These are phyloP conservation scores for Gracilaria domingensis DNA, from an alignment of 23 red algal species.

Conservation along the genomic window DNA sequence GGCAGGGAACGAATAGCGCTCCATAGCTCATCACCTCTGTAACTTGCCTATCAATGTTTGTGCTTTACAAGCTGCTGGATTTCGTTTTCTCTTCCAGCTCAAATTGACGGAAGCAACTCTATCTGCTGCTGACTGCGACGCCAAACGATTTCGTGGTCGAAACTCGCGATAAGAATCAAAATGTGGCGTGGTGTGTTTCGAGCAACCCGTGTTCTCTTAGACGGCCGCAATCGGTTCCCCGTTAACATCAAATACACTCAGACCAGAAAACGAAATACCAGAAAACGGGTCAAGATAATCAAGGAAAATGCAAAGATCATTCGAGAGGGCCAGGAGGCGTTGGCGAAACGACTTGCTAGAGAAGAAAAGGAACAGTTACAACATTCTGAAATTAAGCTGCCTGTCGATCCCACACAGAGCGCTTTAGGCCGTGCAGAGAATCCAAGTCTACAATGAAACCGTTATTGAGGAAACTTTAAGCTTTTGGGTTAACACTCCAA, in stretches of 20 bases:
- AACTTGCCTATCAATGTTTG: background rate
- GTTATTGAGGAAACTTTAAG: background rate
- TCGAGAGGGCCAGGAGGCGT: conserved; percentile 58
- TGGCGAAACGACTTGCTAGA: conserved; percentile 19
- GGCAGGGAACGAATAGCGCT: too few relatives aligned
- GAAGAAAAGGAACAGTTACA: conserved; percentile 26
- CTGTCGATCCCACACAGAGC: background rate
- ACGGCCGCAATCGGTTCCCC: conserved; percentile 68
- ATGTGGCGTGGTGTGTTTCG: conserved; percentile 64
- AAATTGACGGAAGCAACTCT: background rate
- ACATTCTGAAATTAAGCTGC: background rate
- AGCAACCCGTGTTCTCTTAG: conserved; percentile 47
- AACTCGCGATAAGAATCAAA: background rate
- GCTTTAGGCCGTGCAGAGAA: background rate
- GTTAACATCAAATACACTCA: conserved; percentile 62
- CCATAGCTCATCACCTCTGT: background rate
- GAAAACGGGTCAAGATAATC: conserved; percentile 67
- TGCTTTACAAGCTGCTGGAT: background rate
- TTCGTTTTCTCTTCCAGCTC: background rate
- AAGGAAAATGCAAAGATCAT: conserved; percentile 75
- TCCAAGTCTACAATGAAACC: background rate
- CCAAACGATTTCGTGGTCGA: background rate
- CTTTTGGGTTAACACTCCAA: conserved; percentile 1
- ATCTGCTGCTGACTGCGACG: background rate
- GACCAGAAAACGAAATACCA: conserved; percentile 52